Evolutionary conservation across 148 eudicot species (phyloP).

Genomic region (Heliosperma pusillum): DNA sequence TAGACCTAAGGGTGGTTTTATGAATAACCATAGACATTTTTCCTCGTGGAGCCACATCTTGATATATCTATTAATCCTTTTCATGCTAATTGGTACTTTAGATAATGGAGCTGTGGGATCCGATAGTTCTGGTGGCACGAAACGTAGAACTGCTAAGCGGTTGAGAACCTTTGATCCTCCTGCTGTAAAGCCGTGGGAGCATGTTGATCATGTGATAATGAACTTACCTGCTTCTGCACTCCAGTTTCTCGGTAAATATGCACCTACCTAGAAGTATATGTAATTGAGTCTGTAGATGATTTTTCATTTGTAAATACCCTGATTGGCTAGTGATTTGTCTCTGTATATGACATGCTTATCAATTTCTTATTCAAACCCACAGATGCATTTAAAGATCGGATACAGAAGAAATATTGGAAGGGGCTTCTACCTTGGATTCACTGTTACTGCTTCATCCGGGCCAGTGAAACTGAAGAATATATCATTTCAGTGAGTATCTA

Average conservation of each 20-base stretch:
- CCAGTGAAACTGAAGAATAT: constrained; percentile 65
- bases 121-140: constrained; percentile 31
- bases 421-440: constrained; percentile 84
- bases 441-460: constrained; percentile 95
- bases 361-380: constrained; percentile 31
- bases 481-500: constrained; percentile 55
- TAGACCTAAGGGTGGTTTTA: background rate
- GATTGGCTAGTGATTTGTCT: too few species aligned
- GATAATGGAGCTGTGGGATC: too few species aligned
- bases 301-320: too few species aligned
- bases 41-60: too few species aligned
- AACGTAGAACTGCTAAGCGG: constrained; percentile 44
- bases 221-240: constrained; percentile 90
- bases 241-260: constrained; percentile 70
- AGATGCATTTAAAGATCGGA: constrained; percentile 75
- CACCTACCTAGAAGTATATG: background rate
- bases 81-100: too few species aligned
- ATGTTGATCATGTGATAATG: constrained; percentile 80
- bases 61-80: too few species aligned
- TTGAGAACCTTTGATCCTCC: constrained; percentile 40
- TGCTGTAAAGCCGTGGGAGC: constrained; percentile 73
- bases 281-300: too few species aligned
- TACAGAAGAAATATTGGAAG: constrained; percentile 68
- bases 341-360: background rate
- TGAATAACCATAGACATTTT: background rate